Conservation (phyloP, 352 stramenopile genomes). For the Phytophthora brassicae region DNA sequence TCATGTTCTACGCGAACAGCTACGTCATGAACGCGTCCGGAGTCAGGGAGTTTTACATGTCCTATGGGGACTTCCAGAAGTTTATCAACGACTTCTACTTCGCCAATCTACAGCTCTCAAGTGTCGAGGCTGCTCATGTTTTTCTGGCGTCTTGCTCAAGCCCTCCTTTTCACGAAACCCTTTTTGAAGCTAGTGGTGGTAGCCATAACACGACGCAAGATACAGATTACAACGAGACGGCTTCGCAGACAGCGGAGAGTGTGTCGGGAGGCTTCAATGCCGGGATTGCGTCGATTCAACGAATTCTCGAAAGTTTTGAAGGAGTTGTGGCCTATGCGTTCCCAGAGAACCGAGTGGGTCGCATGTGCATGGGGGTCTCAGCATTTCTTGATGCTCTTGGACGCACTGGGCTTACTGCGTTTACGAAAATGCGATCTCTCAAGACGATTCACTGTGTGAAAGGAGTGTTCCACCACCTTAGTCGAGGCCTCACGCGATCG, state of each 20-base stretch:
- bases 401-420: conserved; percentile 53
- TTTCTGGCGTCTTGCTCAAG: conserved; percentile 71
- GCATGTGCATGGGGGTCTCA: conserved; percentile 69
- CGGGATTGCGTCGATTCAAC: conserved; percentile 38
- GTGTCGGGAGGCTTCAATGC: conserved; percentile 1
- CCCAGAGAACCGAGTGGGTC: conserved; percentile 49
- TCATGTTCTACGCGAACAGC: conserved; percentile 76
- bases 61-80: conserved; percentile 65
- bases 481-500: conserved; percentile 59
- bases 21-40: conserved; percentile 43
- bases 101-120: conserved; percentile 68
- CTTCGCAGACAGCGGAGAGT: conserved; percentile 6
- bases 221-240: conserved; percentile 8
- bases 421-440: conserved; percentile 43
- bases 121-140: conserved; percentile 65
- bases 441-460: conserved; percentile 73
- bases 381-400: conserved; percentile 68
- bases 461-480: conserved; percentile 75
- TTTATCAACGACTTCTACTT: conserved; percentile 81
- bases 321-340: conserved; percentile 52
- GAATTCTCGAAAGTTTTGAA: conserved; percentile 46
- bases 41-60: conserved; percentile 72
- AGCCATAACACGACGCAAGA: conserved; percentile 3
- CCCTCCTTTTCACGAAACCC: conserved; percentile 43
- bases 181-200: conserved; percentile 14